A percentile compares a stretch with the other conserved stretches of the same genome.
phyloP scores from a whole-genome alignment of 371 early-diverging fungal genomes.

The Mortierella sp. region DNA sequence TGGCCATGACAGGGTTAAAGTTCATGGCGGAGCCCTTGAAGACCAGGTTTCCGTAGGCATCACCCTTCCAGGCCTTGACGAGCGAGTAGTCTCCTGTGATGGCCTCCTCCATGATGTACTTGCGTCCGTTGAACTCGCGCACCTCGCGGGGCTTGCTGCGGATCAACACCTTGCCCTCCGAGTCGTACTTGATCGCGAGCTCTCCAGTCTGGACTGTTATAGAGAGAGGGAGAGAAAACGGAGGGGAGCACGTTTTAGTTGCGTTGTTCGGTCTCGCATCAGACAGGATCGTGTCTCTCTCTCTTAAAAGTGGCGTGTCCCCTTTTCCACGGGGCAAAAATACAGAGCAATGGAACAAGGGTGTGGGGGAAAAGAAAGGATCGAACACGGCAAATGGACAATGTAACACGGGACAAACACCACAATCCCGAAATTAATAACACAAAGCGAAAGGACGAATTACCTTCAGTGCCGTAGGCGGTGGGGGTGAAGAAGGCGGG shows the following conservation, averaged over 20 bases:
- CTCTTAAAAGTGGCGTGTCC: neutral
- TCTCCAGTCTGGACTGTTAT: conserved; percentile 48
- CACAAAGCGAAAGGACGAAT: neutral
- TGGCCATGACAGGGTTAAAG: conserved; percentile 78
- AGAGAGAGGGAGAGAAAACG: neutral
- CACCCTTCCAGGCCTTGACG: conserved; percentile 85
- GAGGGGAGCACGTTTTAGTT: neutral
- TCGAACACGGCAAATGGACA: neutral
- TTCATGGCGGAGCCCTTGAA: conserved; percentile 76
- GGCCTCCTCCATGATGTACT: conserved; percentile 79
- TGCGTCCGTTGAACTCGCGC: conserved; percentile 70
- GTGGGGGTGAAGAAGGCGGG: conserved; percentile 81
- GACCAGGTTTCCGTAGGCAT: conserved; percentile 76
- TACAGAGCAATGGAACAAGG: neutral
- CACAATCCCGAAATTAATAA: neutral
- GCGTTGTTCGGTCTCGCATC: neutral
- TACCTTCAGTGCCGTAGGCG: conserved; percentile 73
- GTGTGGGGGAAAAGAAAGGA: neutral
- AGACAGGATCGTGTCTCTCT: neutral
- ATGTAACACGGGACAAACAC: conserved; percentile 6
- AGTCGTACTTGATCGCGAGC: conserved; percentile 71
- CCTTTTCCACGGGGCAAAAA: neutral
- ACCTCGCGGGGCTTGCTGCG: conserved; percentile 64
- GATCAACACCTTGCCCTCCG: conserved; percentile 62
- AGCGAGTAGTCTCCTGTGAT: conserved; percentile 78